These are phyloP conservation scores for Plasmodium cynomolgi DNA, from an alignment of 169 alveolate species.

Conservation along the genomic window DNA sequence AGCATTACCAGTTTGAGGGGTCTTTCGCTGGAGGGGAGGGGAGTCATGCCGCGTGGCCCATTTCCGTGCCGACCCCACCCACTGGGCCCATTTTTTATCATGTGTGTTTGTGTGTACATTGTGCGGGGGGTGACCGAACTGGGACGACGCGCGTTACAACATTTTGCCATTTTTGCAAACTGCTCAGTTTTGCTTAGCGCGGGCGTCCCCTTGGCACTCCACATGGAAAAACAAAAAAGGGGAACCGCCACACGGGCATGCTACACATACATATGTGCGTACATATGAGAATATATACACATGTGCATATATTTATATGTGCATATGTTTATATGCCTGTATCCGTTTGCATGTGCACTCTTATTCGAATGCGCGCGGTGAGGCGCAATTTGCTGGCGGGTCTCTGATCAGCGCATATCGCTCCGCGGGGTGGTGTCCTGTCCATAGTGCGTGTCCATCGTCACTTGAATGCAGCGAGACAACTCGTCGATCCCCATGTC, in stretches of 20 bases:
- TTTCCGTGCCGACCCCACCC: not conserved
- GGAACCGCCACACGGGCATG: not conserved
- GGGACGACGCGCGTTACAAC: not conserved
- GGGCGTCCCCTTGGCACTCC: not conserved
- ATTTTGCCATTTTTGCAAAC: not conserved
- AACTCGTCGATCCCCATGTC: constrained; percentile 1
- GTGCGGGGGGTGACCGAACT: not conserved
- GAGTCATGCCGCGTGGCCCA: not conserved
- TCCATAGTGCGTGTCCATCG: constrained; percentile 11
- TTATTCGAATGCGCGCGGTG: not conserved
- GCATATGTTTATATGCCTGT: no score
- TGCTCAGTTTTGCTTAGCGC: not conserved
- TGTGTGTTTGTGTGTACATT: not conserved
- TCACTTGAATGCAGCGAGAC: constrained; percentile 13
- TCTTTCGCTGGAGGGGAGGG: not conserved
- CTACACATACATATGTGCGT: not conserved
- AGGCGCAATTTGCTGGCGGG: not conserved
- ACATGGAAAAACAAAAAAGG: not conserved
- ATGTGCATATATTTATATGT: no score
- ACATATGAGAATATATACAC: no score
- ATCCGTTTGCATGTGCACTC: no score
- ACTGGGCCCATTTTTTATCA: not conserved
- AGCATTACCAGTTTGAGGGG: not conserved
- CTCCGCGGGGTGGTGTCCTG: not conserved
- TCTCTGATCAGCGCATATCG: not conserved